Conservation (phyloP, 805 yeast genomes). For the Clavispora santaluciae region DNA sequence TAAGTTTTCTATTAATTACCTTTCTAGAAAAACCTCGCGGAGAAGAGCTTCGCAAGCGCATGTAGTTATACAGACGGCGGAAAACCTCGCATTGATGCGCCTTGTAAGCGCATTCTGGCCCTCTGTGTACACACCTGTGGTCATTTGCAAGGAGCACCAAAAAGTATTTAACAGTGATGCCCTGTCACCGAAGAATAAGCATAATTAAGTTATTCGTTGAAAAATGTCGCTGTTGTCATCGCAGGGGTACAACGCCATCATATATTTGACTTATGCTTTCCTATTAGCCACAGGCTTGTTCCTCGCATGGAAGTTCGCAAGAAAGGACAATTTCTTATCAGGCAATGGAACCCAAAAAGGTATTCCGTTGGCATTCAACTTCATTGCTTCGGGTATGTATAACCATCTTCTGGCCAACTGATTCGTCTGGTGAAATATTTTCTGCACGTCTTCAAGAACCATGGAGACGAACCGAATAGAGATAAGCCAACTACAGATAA, state of each 20-base stretch:
- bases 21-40: background rate
- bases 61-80: background rate
- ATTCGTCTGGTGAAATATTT: too few species aligned
- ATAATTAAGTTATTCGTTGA: too few species aligned
- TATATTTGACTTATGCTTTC: constrained; percentile 36
- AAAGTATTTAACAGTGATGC: background rate
- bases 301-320: constrained; percentile 53
- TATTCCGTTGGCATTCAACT: constrained; percentile 77
- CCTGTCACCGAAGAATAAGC: too few species aligned
- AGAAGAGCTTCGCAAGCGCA: background rate
- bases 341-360: constrained; percentile 80
- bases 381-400: constrained; percentile 82
- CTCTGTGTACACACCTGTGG: background rate
- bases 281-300: constrained; percentile 36
- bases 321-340: constrained; percentile 56
- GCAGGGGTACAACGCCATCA: constrained; percentile 39
- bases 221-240: constrained; percentile 13
- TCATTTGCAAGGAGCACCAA: background rate
- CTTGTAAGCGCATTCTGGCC: background rate
- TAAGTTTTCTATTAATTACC: too few species aligned
- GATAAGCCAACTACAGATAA: too few species aligned
- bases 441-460: too few species aligned
- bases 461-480: too few species aligned
- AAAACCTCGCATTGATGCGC: background rate
- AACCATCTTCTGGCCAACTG: too few species aligned